A percentile compares a stretch with the other conserved stretches of the same genome.
Conservation (phyloP, 306 rosid species). For the Cicer judaicum region DNA sequence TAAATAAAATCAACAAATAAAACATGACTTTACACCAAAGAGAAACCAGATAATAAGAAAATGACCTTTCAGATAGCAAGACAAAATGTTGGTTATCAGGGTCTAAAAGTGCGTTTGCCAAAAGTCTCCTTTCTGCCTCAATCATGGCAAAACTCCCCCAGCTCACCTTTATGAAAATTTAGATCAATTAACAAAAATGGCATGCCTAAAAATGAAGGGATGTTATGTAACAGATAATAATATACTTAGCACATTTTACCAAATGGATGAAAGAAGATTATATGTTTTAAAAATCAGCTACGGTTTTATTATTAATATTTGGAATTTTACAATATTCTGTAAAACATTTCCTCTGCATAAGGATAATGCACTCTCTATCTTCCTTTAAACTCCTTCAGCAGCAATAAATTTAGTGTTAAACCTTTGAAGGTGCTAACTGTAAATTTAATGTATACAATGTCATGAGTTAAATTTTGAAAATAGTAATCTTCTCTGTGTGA, state of each 20-base stretch:
- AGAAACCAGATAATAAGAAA: constrained; percentile 12
- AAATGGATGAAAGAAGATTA: too few species aligned
- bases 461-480: not conserved
- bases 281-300: too few species aligned
- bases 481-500: not conserved
- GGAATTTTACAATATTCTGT: not conserved
- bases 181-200: constrained; percentile 38
- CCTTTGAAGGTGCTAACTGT: not conserved
- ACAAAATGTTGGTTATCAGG: constrained; percentile 88
- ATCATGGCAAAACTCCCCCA: constrained; percentile 91
- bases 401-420: not conserved
- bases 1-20: constrained; percentile 32
- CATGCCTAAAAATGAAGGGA: constrained; percentile 19
- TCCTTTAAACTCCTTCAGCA: not conserved
- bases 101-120: constrained; percentile 79
- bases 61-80: constrained; percentile 87
- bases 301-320: not conserved
- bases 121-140: constrained; percentile 91
- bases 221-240: constrained; percentile 20
- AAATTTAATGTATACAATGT: not conserved
- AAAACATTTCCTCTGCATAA: not conserved
- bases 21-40: constrained; percentile 4
- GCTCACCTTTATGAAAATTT: constrained; percentile 60
- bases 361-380: not conserved
- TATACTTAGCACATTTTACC: not conserved